phyloP scores from a whole-genome alignment of 2,329 filamentous ascomycete genomes.

The Microdochium paspali region DNA sequence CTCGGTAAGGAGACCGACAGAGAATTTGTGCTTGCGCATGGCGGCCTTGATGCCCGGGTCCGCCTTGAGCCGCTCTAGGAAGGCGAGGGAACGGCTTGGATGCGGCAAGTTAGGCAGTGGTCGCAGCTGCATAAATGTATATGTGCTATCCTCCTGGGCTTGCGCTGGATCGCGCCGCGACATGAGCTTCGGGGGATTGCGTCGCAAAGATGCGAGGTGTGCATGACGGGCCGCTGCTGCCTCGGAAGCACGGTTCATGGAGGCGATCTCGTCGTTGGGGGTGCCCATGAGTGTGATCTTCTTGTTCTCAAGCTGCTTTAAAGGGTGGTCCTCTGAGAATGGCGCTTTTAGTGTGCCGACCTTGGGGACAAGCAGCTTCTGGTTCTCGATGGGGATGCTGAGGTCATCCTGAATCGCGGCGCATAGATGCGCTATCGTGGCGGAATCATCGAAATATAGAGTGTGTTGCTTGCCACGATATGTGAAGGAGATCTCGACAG shows the following conservation, averaged over 20 bases:
- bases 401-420: conserved; percentile 44
- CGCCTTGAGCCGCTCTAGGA: conserved; percentile 66
- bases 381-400: conserved; percentile 51
- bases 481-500: conserved; percentile 33
- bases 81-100: conserved; percentile 58
- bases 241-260: conserved; percentile 39
- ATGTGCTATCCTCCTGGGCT: conserved; percentile 50
- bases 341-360: conserved; percentile 55
- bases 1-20: conserved; percentile 79
- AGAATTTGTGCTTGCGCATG: conserved; percentile 80
- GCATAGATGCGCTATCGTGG: conserved; percentile 50
- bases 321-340: conserved; percentile 45
- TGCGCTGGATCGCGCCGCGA: conserved; percentile 18
- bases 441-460: conserved; percentile 31
- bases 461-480: conserved; percentile 36
- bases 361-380: conserved; percentile 61
- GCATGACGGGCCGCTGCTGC: conserved; percentile 37
- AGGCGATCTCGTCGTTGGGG: conserved; percentile 47
- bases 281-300: conserved; percentile 59
- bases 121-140: conserved; percentile 73
- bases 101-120: conserved; percentile 71
- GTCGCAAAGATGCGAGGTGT: conserved; percentile 21
- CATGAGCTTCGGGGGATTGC: conserved; percentile 15
- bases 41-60: conserved; percentile 78
- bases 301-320: conserved; percentile 40